Base-by-base conservation (phyloP, 371 early-diverging fungal genomes). In the Saksenaea oblongispora region DNA sequence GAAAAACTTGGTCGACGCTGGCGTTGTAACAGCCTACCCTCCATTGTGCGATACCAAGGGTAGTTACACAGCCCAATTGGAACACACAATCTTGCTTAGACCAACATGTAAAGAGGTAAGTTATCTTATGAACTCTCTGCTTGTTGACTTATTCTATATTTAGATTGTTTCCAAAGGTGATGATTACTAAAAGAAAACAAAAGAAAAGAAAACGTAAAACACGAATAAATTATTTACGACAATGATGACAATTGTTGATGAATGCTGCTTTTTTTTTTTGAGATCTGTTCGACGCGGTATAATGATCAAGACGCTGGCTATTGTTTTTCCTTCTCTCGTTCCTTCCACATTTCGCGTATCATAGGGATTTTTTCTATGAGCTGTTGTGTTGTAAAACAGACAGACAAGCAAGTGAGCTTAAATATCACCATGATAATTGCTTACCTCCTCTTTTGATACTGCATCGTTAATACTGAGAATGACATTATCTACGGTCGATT, bases 51-150 rank as follows among this genome's bases (percentile, higher is more conserved):
- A 99, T 76, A 81, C 87, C 55, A 84, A 87, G 74, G 98, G 98
- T 9, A 91, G 90, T 56, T 96, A 89, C 74, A 98, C 99, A 22
- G 98, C 99, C 3, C 99, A 99, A 83, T 98, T 88, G 69, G 99
- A 99, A 73, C 99, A 99, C 76, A 99, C 99, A 3, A 78, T 98
- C 26, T 74, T 97, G 28, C 78, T 98, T 41, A 84, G 93, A 65
- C 97, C 98, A 5, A 95, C 93, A 1, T 84, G 89, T 68, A 97
- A 97, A 79, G 98, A 97, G 76, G 92, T 87, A 72, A 58, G 35
- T 39, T 13, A 28, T 22, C 18, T 27, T 28, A 4, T 34, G 54
- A 10, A 18, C 17, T 26, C 13, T 37, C 54, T 15, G 56, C 15
- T 4, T 13, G 3, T 37, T 17, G 31, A 53, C 22, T 35, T 51